phyloP scores from a whole-genome alignment of 1,284 basidiomycete species.

The Austroboletus novae-zelandiae region DNA sequence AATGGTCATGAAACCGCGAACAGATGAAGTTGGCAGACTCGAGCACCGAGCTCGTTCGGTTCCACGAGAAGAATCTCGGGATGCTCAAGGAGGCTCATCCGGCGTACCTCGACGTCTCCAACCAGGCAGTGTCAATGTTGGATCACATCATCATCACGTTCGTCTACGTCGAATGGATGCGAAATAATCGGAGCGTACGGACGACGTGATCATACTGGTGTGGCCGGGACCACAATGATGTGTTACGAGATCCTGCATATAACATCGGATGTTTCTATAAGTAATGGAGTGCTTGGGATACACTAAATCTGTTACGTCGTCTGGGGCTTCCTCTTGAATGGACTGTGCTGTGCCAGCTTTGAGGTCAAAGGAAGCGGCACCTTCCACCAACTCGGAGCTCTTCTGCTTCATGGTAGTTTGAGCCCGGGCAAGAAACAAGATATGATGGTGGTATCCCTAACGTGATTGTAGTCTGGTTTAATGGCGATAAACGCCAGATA shows the following conservation, averaged over 20 bases:
- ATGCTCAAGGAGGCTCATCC: slow-evolving; percentile 16
- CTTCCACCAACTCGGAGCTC: background rate
- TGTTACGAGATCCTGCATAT: too few relatives aligned
- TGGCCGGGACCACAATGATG: too few relatives aligned
- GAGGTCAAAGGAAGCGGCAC: background rate
- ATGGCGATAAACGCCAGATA: background rate
- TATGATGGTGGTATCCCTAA: background rate
- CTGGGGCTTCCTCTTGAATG: too few relatives aligned
- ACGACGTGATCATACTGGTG: too few relatives aligned
- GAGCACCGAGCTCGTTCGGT: slow-evolving; percentile 15
- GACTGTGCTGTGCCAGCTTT: background rate
- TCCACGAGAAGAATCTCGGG: slow-evolving; percentile 19
- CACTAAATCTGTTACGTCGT: too few relatives aligned
- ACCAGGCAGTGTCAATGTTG: slow-evolving; percentile 13
- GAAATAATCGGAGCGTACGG: background rate
- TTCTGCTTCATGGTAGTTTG: background rate
- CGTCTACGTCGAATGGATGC: slow-evolving; percentile 18
- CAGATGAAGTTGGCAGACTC: slow-evolving; percentile 19
- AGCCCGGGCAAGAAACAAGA: slow-evolving; percentile 4
- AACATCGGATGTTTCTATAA: too few relatives aligned
- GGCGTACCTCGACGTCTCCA: slow-evolving; percentile 22
- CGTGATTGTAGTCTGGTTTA: slow-evolving; percentile 1
- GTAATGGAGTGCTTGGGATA: too few relatives aligned
- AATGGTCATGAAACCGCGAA: background rate
- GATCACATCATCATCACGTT: slow-evolving; percentile 26